Evolutionary conservation across 2,329 filamentous ascomycete genomes (phyloP), one percentile per base, ranked within the genome.

Genomic region (Pseudopithomyces chartarum): DNA sequence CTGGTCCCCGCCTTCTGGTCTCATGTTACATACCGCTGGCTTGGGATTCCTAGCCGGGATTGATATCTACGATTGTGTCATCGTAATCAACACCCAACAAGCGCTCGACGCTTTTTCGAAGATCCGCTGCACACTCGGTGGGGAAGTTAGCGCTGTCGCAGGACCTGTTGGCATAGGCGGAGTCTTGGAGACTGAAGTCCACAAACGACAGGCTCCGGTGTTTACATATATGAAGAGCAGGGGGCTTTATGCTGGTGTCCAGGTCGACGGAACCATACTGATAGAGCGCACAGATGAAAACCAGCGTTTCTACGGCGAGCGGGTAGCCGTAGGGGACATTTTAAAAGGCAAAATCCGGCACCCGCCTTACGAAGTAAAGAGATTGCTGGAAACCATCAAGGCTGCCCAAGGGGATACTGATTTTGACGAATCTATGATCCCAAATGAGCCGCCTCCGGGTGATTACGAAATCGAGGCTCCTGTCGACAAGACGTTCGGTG

Each of bases 1-100:
- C 62, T 97, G 93, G 93, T 95, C 91, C 61, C 90, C 92, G 8
- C 94, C 94, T 0, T 96, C 91, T 0, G 93, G 91, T 46, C 92
- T 98, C 63, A 85, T 97, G 79, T 83, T 97, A 45, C 94, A 98
- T 72, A 97, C 94, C 0, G 87, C 91, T 1, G 92, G 90, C 0
- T 83, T 97, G 33, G 94, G 92, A 34, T 97, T 98, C 70, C 85
- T 97, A 52, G 88, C 93, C 6, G 94, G 93, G 2, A 90, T 97
- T 39, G 94, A 98, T 72, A 92, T 97, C 32, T 98, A 97, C 80
- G 94, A 98, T 74, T 97, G 93, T 70, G 90, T 98, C 13, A 84
- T 97, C 8, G 90, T 97, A 34, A 93, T 97, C 71, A 97, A 96
- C 78, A 92, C 90, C 43, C 86, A 90, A 44, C 85, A 91, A 55